Conservation (phyloP, 768 basidiomycete genomes). For the Asterophora lycoperdoides region DNA sequence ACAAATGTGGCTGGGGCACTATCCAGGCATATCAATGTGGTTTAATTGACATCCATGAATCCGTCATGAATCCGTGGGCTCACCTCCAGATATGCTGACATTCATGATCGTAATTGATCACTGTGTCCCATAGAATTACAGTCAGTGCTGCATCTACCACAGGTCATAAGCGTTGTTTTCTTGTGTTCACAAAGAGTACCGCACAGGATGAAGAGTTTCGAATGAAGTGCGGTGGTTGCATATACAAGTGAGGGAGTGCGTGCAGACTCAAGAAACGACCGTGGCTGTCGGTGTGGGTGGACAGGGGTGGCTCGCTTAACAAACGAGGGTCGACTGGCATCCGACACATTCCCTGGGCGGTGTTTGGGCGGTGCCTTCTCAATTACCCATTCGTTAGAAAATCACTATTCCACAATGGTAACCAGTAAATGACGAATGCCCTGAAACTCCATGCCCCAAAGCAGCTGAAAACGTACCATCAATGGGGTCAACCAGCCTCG, state of each 20-base stretch:
- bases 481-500: too few relatives aligned
- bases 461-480: too few relatives aligned
- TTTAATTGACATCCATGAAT: too few relatives aligned
- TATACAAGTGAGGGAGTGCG: background rate
- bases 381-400: too few relatives aligned
- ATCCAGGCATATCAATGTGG: background rate
- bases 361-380: too few relatives aligned
- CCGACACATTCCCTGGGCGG: too few relatives aligned
- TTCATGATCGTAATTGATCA: constrained; percentile 7
- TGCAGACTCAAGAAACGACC: background rate
- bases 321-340: too few relatives aligned
- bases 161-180: background rate
- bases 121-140: constrained; percentile 7
- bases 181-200: background rate
- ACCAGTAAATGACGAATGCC: too few relatives aligned
- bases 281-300: background rate
- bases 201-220: constrained; percentile 8
- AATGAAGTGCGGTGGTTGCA: constrained; percentile 4
- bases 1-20: constrained; percentile 1
- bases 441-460: too few relatives aligned
- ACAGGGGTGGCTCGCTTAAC: background rate
- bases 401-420: too few relatives aligned
- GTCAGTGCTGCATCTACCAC: constrained; percentile 11
- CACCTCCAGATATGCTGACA: constrained; percentile 13
- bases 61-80: background rate